Conservation (phyloP, 2,329 filamentous ascomycete genomes). For the Aspergillus melleus region DNA sequence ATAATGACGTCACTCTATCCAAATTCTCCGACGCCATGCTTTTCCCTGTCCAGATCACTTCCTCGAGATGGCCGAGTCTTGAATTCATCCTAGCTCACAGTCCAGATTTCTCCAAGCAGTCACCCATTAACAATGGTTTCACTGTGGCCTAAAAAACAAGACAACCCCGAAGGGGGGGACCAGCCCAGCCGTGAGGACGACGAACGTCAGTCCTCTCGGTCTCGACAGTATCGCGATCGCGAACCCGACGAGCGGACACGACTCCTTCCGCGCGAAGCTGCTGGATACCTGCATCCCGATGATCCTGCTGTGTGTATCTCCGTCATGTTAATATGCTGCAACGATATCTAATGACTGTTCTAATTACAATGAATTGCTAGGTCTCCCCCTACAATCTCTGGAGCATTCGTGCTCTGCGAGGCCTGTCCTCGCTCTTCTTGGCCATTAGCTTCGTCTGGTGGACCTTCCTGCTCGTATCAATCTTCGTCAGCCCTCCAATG, state of each 20-base stretch:
- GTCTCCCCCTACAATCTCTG: slow-evolving; percentile 93
- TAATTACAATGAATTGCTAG: slow-evolving; percentile 24
- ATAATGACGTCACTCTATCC: neutral
- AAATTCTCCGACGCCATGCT: neutral
- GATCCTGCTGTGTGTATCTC: slow-evolving; percentile 66
- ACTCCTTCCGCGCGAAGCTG: slow-evolving; percentile 66
- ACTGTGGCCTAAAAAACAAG: slow-evolving; percentile 1
- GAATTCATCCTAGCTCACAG: neutral
- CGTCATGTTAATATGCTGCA: neutral
- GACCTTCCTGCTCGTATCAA: slow-evolving; percentile 81
- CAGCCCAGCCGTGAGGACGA: neutral
- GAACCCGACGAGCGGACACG: slow-evolving; percentile 63
- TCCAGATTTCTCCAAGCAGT: no score
- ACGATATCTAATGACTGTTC: neutral
- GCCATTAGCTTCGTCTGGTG: slow-evolving; percentile 85
- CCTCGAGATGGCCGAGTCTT: neutral
- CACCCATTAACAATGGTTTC: neutral
- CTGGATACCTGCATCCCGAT: slow-evolving; percentile 70
- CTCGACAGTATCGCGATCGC: slow-evolving; percentile 10
- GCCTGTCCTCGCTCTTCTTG: slow-evolving; percentile 74
- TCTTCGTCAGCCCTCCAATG: slow-evolving; percentile 85
- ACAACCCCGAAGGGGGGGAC: neutral
- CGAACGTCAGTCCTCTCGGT: neutral
- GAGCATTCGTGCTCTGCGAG: slow-evolving; percentile 79
- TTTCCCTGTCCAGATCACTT: neutral